Base-by-base conservation (phyloP, 371 early-diverging fungal genomes). In the Zopfochytrium polystomum region DNA sequence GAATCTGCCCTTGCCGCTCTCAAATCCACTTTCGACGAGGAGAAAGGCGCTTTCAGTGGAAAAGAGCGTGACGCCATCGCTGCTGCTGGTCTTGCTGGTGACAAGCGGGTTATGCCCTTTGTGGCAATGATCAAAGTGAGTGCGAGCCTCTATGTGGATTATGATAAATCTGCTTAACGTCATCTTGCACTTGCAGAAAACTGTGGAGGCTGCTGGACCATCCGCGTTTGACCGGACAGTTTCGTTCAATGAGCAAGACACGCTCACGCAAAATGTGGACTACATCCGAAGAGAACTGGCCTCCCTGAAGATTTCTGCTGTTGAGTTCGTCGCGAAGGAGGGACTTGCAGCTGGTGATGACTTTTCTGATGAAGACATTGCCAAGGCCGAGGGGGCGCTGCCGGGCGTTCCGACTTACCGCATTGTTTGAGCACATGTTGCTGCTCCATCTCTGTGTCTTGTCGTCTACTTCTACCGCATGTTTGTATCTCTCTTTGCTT, bases 101-200 rank as follows among this genome's bases (percentile, higher is more conserved):
- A 96, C 78, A 96, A 94, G 81, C 87, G 87, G 71, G 85, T 85
- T 27, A 94, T 95, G 92, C 94, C 96, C 23, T 97, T 95, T 73
- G 83, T 93, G 35, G 64, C 72, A 7, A 50, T 48, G 26, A 73
- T 81, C 48, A 79, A 79, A 70, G 75, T 68, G 56, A 13, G 44
- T 35, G 50, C 20, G 20, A 34, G 7, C 30, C 20, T 30, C 18
- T 53, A 52, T 0, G 26, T 11, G n/a, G 6, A 11, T 45, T 2
- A 11, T n/a, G n/a, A 58, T 45, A 47, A 32, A 53, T 25, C 35
- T 1, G 20, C 57, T 15, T 58, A 25, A 54, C 38, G 27, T 50
- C 46, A 9, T 55, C 44, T 55, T 29, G 13, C 52, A n/a, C n/a
- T 29, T 31, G 20, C 43, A 89, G 88, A 91, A 88, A 75, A 73